Conservation (phyloP, 257 asterid genomes). For the Cordia subcordata region DNA sequence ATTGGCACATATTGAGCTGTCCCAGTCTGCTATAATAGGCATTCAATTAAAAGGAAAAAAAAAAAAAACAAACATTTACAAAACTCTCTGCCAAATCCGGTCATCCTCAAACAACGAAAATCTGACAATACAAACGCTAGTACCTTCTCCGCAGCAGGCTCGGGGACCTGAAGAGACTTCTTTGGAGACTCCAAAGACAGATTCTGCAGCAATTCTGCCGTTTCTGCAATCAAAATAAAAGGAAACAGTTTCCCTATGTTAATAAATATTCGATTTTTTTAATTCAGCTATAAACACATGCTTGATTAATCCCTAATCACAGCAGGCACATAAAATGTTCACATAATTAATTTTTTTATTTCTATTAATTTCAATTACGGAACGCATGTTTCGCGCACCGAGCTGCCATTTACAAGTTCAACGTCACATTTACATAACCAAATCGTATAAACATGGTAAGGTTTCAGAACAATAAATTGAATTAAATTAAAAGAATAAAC, state of each 20-base stretch:
- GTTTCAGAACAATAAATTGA: not conserved
- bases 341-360: not conserved
- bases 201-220: conserved; percentile 59
- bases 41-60: conserved; percentile 17
- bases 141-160: conserved; percentile 45
- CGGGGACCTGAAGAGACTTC: conserved; percentile 37
- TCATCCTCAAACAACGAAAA: not conserved
- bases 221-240: conserved; percentile 31
- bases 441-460: not conserved
- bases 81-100: not conserved
- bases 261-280: not conserved
- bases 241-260: not conserved
- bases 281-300: not conserved
- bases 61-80: conserved; percentile 34
- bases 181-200: conserved; percentile 51
- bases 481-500: not conserved
- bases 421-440: not conserved
- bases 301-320: not conserved
- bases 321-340: too few relatives aligned
- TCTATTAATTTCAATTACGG: conserved; percentile 11
- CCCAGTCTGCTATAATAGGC: conserved; percentile 19
- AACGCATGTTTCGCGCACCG: too few relatives aligned
- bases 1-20: conserved; percentile 33
- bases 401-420: too few relatives aligned
- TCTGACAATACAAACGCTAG: not conserved